A percentile compares a stretch with the other conserved stretches of the same genome.
phyloP scores from a whole-genome alignment of 768 basidiomycete species.

The Porphyrellus cyaneotinctus region DNA sequence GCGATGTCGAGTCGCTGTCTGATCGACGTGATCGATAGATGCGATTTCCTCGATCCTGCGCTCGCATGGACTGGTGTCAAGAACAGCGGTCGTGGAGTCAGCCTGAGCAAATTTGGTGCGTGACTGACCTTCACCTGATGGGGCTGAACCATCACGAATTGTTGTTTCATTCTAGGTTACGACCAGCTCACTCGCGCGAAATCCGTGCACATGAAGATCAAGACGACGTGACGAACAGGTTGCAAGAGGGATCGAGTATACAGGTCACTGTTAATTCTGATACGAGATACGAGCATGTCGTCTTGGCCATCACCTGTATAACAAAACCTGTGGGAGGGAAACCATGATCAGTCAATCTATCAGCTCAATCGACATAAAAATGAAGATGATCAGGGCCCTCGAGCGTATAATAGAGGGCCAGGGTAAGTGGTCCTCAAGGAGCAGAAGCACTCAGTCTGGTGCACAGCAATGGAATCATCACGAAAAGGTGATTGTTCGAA shows the following conservation, averaged over 20 bases:
- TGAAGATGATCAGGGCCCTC: slow-evolving; percentile 29
- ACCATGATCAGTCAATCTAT: not conserved
- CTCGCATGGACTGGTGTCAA: slow-evolving; percentile 94
- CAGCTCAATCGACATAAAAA: not conserved
- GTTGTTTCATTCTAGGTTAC: slow-evolving; percentile 51
- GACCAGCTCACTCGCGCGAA: slow-evolving; percentile 82
- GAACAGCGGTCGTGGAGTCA: slow-evolving; percentile 87
- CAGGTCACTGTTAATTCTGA: not conserved
- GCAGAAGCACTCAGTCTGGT: slow-evolving; percentile 34
- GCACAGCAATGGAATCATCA: slow-evolving; percentile 37
- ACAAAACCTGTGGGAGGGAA: not conserved
- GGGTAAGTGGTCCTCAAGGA: slow-evolving; percentile 32
- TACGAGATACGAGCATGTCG: not conserved
- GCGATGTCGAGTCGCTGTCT: not conserved
- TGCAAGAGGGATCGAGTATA: not conserved
- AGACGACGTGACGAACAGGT: slow-evolving; percentile 34
- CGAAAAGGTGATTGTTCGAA: not conserved
- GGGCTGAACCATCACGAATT: not conserved
- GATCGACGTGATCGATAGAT: slow-evolving; percentile 39
- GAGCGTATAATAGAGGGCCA: slow-evolving; percentile 32
- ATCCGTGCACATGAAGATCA: slow-evolving; percentile 79
- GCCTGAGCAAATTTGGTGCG: slow-evolving; percentile 84
- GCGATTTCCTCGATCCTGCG: slow-evolving; percentile 90
- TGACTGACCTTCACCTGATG: not conserved
- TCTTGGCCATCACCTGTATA: not conserved